Conservation (phyloP, 805 yeast species). For the Komagataella populi region DNA sequence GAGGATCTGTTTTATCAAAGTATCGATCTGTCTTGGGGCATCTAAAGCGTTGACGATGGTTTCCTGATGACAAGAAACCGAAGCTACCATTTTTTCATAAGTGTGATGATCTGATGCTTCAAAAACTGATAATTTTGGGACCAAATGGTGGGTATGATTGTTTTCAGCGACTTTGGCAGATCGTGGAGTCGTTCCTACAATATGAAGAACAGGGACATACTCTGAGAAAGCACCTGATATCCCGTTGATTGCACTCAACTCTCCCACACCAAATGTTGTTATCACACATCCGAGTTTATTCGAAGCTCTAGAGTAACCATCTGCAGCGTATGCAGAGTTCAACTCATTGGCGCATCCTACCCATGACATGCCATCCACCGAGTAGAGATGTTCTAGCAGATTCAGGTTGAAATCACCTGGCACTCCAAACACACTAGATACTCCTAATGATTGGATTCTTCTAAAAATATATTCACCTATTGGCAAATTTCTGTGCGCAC, state of each 20-base stretch:
- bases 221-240: conserved; percentile 35
- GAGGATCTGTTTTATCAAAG: conserved; percentile 41
- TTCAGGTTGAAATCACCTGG: conserved; percentile 50
- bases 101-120: conserved; percentile 49
- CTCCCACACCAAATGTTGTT: conserved; percentile 40
- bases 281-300: conserved; percentile 25
- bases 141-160: conserved; percentile 44
- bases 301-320: conserved; percentile 26
- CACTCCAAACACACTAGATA: conserved; percentile 36
- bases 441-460: conserved; percentile 27
- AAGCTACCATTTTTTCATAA: conserved; percentile 48
- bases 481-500: conserved; percentile 14
- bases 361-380: conserved; percentile 15
- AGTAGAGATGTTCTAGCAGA: conserved; percentile 30
- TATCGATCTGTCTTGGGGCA: conserved; percentile 54
- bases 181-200: conserved; percentile 27
- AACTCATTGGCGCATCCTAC: conserved; percentile 38
- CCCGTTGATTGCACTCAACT: conserved; percentile 35
- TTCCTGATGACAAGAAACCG: conserved; percentile 43
- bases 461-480: conserved; percentile 32
- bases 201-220: conserved; percentile 30
- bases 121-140: conserved; percentile 34
- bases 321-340: conserved; percentile 36
- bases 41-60: conserved; percentile 26
- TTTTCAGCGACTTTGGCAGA: conserved; percentile 5